phyloP scores from a whole-genome alignment of 225 moss, liverwort and hornwort species.

The Polytrichum formosum region DNA sequence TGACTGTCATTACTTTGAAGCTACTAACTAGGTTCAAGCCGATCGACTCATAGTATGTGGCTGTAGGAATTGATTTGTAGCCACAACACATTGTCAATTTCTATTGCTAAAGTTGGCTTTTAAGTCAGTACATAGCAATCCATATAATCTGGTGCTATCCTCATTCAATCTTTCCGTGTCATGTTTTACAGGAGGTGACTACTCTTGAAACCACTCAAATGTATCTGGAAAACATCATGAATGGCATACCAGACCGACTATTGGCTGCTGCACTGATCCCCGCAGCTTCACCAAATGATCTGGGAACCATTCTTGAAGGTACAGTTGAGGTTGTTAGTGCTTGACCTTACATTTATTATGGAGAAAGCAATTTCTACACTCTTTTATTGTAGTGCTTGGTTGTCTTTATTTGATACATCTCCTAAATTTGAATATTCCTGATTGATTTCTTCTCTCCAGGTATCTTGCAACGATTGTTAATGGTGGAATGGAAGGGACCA shows the following conservation, averaged over 20 bases:
- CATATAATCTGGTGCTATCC: too few relatives aligned
- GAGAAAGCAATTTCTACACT: too few relatives aligned
- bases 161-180: conserved; percentile 8
- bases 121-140: too few relatives aligned
- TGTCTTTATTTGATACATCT: too few relatives aligned
- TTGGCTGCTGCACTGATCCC: conserved; percentile 53
- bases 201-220: conserved; percentile 74
- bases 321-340: not conserved
- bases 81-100: too few relatives aligned
- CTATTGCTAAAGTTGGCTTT: too few relatives aligned
- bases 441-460: conserved; percentile 26
- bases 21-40: too few relatives aligned
- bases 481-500: conserved; percentile 67
- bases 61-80: too few relatives aligned
- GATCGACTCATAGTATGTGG: too few relatives aligned
- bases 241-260: conserved; percentile 71
- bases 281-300: conserved; percentile 45
- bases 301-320: conserved; percentile 77
- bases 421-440: not conserved
- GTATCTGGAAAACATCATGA: conserved; percentile 80
- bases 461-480: conserved; percentile 65
- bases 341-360: too few relatives aligned
- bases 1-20: not conserved
- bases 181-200: conserved; percentile 41
- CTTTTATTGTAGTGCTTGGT: too few relatives aligned